These are phyloP conservation scores for Clitoria ternatea DNA, from an alignment of 306 rosid genomes.

Conservation along the genomic window DNA sequence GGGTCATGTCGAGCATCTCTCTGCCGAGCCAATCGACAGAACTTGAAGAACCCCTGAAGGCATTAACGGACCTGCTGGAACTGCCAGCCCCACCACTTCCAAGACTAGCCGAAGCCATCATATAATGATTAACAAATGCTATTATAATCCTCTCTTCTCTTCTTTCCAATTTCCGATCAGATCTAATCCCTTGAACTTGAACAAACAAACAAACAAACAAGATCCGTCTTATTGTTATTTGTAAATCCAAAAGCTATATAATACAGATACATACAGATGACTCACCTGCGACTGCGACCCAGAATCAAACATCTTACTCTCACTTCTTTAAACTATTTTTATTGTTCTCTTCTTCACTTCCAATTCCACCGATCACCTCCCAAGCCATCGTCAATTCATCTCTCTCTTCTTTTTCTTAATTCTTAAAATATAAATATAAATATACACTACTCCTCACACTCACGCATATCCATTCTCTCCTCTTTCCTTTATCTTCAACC, in stretches of 20 bases:
- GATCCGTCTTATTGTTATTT: not conserved
- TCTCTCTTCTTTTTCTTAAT: not conserved
- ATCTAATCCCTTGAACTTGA: conserved; percentile 30
- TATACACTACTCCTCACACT: too few relatives aligned
- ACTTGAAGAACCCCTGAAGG: conserved; percentile 74
- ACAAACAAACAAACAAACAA: too few relatives aligned
- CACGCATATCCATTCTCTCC: not conserved
- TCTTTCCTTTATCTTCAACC: not conserved
- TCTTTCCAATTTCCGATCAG: conserved; percentile 36
- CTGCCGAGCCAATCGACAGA: conserved; percentile 98
- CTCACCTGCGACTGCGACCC: too few relatives aligned
- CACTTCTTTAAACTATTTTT: not conserved
- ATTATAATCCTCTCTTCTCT: conserved; percentile 23
- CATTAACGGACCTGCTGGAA: conserved; percentile 84
- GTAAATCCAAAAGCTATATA: too few relatives aligned
- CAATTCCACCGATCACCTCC: not conserved
- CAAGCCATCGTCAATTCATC: not conserved
- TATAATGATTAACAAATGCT: conserved; percentile 12
- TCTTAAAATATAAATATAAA: too few relatives aligned
- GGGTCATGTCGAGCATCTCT: conserved; percentile 91
- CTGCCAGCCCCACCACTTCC: conserved; percentile 90
- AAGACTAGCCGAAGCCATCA: conserved; percentile 87
- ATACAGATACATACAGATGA: too few relatives aligned
- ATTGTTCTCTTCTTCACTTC: not conserved
- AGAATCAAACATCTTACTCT: conserved; percentile 52